These are phyloP conservation scores for Diaporthe sp. DNA, from an alignment of 2,329 filamentous ascomycete species.

Conservation along the genomic window DNA sequence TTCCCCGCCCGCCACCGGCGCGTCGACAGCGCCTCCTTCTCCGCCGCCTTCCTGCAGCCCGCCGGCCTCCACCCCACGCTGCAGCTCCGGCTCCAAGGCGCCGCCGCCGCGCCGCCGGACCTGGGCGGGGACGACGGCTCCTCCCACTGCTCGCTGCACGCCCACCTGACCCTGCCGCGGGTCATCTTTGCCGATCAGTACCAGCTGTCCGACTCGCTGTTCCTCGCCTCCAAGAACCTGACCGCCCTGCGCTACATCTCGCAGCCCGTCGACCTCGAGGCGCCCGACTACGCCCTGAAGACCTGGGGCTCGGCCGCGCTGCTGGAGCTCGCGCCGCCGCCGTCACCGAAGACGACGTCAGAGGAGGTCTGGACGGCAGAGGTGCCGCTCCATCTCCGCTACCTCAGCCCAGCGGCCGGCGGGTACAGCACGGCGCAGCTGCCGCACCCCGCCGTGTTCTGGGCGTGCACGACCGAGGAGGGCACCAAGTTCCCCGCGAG, in stretches of 20 bases:
- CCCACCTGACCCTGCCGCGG: slow-evolving; percentile 86
- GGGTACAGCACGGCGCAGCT: slow-evolving; percentile 71
- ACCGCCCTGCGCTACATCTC: slow-evolving; percentile 76
- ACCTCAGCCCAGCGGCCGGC: slow-evolving; percentile 74
- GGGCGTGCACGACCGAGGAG: slow-evolving; percentile 82
- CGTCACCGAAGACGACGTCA: slow-evolving; percentile 29
- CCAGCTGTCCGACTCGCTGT: slow-evolving; percentile 82
- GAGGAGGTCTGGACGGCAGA: slow-evolving; percentile 71
- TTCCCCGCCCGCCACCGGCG: slow-evolving; percentile 85
- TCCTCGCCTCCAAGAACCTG: slow-evolving; percentile 86
- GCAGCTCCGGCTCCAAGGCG: slow-evolving; percentile 71
- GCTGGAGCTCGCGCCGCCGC: slow-evolving; percentile 77
- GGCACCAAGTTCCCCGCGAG: slow-evolving; percentile 79
- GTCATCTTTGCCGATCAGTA: slow-evolving; percentile 89
- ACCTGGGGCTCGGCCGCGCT: slow-evolving; percentile 86
- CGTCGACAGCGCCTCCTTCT: slow-evolving; percentile 66
- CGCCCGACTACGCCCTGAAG: slow-evolving; percentile 83
- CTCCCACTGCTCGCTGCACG: slow-evolving; percentile 79
- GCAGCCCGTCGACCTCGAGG: slow-evolving; percentile 89
- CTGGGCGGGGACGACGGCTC: slow-evolving; percentile 45
- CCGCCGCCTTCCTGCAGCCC: slow-evolving; percentile 75
- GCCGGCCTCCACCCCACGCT: slow-evolving; percentile 89
- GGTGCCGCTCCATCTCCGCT: slow-evolving; percentile 89
- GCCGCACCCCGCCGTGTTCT: slow-evolving; percentile 89
- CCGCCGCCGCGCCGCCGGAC: slow-evolving; percentile 62